Percentiles rank a stretch among this genome's conserved stretches.
Evolutionary conservation across 257 asterid species (phyloP).

Genomic region (Verbena officinalis): DNA sequence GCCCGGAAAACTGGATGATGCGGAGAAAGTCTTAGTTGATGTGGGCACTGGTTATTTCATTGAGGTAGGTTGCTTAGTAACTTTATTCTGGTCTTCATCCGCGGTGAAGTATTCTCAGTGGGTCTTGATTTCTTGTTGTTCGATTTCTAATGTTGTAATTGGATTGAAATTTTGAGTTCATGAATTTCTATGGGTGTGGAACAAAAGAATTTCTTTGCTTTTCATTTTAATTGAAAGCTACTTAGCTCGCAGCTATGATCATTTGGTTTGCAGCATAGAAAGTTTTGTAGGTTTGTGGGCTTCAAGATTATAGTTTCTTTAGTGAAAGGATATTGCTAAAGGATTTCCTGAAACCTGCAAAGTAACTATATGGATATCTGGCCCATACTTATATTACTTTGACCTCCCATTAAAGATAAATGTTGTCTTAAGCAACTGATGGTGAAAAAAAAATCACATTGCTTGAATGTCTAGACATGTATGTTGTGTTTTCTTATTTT

Average conservation of each 20-base stretch:
- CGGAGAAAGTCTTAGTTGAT: slow-evolving; percentile 88
- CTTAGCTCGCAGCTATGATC: neutral
- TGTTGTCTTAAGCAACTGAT: neutral
- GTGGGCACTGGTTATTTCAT: slow-evolving; percentile 95
- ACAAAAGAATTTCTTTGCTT: neutral
- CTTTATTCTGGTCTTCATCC: neutral
- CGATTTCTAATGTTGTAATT: neutral
- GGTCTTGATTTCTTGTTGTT: neutral
- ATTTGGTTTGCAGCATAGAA: neutral
- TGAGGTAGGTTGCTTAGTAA: slow-evolving; percentile 52
- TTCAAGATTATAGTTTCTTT: no score
- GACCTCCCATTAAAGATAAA: neutral
- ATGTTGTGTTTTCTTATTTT: neutral
- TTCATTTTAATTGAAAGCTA: neutral
- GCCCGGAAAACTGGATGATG: slow-evolving; percentile 81
- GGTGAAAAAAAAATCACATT: neutral
- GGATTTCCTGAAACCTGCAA: neutral
- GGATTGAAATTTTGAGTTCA: neutral
- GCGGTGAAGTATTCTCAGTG: neutral
- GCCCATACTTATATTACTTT: neutral
- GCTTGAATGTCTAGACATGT: neutral
- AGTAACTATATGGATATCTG: neutral
- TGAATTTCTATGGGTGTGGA: neutral
- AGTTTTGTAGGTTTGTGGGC: neutral
- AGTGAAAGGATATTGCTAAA: no score